These are phyloP conservation scores for Echinochloa phyllopogon DNA, from an alignment of 176 grass and related monocot species.

Conservation along the genomic window DNA sequence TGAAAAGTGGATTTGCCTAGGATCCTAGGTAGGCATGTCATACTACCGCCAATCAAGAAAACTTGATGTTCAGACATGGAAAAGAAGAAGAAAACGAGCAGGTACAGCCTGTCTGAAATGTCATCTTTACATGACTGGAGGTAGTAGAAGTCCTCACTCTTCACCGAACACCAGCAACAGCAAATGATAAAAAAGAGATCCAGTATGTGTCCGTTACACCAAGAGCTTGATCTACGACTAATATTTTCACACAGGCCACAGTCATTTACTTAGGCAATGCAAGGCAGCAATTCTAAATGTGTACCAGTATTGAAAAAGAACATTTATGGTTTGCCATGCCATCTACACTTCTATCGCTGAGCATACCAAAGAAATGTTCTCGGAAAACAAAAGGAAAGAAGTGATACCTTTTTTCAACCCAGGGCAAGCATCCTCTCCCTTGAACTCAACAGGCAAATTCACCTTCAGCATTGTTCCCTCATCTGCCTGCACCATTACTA, in stretches of 20 bases:
- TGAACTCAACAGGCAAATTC: constrained; percentile 74
- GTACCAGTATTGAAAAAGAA: constrained; percentile 8
- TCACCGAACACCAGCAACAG: not conserved
- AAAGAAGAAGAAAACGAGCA: not conserved
- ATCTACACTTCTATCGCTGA: not conserved
- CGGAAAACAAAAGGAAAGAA: constrained; percentile 13
- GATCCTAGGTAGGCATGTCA: not conserved
- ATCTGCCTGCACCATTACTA: constrained; percentile 84
- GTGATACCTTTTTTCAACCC: constrained; percentile 85
- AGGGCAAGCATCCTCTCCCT: constrained; percentile 77
- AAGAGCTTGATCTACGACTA: not conserved
- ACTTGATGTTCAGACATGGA: not conserved
- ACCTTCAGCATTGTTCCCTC: constrained; percentile 73
- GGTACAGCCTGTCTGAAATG: not conserved
- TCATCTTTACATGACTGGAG: not conserved
- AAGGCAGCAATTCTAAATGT: not conserved
- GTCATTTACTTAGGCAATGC: not conserved
- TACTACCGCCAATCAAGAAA: not conserved
- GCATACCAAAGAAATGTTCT: constrained; percentile 9
- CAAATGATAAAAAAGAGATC: not conserved
- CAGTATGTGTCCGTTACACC: not conserved
- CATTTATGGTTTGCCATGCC: not conserved
- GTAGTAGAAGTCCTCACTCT: not conserved
- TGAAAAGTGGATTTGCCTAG: not conserved
- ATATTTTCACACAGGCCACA: not conserved